These are phyloP conservation scores for Plantago ovata DNA, from an alignment of 257 asterid species.

Conservation along the genomic window DNA sequence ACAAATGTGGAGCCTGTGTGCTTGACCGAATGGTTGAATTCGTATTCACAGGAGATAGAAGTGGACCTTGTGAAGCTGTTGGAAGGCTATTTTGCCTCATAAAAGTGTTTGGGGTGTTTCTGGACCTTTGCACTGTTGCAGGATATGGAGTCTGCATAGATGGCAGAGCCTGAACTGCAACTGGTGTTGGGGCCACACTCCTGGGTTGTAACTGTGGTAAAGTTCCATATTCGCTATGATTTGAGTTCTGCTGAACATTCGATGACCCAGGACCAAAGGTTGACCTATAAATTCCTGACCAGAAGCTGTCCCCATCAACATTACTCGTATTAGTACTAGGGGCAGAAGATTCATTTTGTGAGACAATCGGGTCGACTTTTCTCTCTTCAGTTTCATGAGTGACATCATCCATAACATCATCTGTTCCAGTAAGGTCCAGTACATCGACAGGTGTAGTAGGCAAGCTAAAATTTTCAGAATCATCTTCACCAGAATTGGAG, in stretches of 20 bases:
- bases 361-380: conserved; percentile 22
- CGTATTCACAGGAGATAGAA: conserved; percentile 20
- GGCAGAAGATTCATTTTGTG: conserved; percentile 20
- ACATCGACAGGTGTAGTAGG: conserved; percentile 21
- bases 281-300: conserved; percentile 47
- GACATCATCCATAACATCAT: conserved; percentile 27
- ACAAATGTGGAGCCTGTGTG: conserved; percentile 21
- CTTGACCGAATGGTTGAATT: conserved; percentile 8
- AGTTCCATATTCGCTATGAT: conserved; percentile 35
- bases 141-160: conserved; percentile 26
- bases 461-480: conserved; percentile 23
- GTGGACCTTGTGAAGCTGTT: conserved; percentile 25
- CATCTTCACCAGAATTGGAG: conserved; percentile 25
- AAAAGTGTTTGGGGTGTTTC: conserved; percentile 11
- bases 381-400: conserved; percentile 33
- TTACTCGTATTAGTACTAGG: conserved; percentile 19
- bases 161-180: conserved; percentile 51
- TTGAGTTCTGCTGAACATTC: conserved; percentile 1
- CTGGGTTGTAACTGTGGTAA: conserved; percentile 18
- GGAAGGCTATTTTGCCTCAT: conserved; percentile 19
- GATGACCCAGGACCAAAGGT: conserved; percentile 27
- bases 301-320: conserved; percentile 33
- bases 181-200: conserved; percentile 30
- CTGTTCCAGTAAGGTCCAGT: conserved; percentile 51
- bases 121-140: conserved; percentile 29